Conservation (phyloP, 345 rosid genomes). For the Eucalyptus sp. region DNA sequence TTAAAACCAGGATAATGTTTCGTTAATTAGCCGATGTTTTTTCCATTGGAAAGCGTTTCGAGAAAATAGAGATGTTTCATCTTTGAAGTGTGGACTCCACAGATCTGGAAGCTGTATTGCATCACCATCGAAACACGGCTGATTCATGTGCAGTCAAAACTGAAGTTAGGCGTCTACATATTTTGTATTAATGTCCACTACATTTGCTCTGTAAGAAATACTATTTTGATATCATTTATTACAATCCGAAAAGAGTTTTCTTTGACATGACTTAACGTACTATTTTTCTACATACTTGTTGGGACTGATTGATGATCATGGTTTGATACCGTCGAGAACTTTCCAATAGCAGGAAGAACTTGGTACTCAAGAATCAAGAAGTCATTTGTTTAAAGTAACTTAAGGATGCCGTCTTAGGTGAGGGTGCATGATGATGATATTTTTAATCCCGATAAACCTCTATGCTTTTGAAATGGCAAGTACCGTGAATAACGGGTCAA, state of each 20-base stretch:
- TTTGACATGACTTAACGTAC: neutral
- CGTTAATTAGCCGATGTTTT: neutral
- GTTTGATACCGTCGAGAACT: too few species aligned
- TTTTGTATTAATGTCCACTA: neutral
- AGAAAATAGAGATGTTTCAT: neutral
- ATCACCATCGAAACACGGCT: too few species aligned
- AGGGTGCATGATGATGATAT: neutral
- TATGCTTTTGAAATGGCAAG: neutral
- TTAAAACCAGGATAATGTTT: neutral
- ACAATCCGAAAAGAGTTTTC: too few species aligned
- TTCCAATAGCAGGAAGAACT: neutral
- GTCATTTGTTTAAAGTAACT: neutral
- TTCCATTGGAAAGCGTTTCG: neutral
- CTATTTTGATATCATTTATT: too few species aligned
- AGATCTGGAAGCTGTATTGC: neutral
- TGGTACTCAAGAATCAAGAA: neutral
- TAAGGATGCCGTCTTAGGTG: neutral
- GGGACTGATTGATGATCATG: neutral
- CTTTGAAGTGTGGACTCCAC: neutral
- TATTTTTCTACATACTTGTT: too few species aligned
- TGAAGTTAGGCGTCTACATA: neutral
- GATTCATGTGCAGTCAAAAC: neutral
- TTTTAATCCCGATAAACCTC: neutral
- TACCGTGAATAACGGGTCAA: neutral
- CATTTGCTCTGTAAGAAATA: neutral